Base-by-base conservation (phyloP, 1,284 basidiomycete species). In the Entoloma clypeatum region DNA sequence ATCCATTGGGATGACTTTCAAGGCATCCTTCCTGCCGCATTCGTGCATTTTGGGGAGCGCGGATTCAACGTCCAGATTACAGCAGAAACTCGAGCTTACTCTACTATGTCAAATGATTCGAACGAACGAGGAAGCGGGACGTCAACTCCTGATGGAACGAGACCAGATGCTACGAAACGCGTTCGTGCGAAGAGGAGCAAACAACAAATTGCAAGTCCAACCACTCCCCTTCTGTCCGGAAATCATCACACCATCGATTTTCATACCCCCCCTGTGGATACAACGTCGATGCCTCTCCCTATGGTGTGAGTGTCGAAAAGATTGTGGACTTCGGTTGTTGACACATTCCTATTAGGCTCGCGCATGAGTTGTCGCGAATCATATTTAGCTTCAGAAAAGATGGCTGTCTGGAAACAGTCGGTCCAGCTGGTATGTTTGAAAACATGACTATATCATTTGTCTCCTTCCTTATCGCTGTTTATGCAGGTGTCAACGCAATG, bases 361-460 rank as follows among this genome's bases (percentile, higher is more conserved):
- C 85, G 2, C 86, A 92, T 62, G 87, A 92, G 58, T 70, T 93
- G 32, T 73, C 75, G 16, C 66, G 79, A 33, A 59, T 71, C 7
- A 62, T 92, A 19, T 92, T 88, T 61, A 68, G 67, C 37, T 92
- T 92, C 61, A 77, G 80, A 55, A 69, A 81, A 26, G 80, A 86
- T 54, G 90, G 90, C 1, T 81, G 80, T 43, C 58, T 92, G 37
- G 90, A 92, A 58, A 84, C 84, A 11, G 77, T 92, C 47, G 91
- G 90, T 21, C 90, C 89, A 7, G 89, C 90, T 36, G 76, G 86
- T 78, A 57, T 61, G 71, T 35, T 16, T 36, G 24, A 32, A 23
- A 13, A 35, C 19, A 13, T 28, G 33, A 30, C 37, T 41, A 42
- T 43, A 39, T 30, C 39, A 17, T 36, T 36, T 42, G 33, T 24